These are phyloP conservation scores for Antarctomyces pellizariae DNA, from an alignment of 495 filamentous ascomycete species.

Conservation along the genomic window DNA sequence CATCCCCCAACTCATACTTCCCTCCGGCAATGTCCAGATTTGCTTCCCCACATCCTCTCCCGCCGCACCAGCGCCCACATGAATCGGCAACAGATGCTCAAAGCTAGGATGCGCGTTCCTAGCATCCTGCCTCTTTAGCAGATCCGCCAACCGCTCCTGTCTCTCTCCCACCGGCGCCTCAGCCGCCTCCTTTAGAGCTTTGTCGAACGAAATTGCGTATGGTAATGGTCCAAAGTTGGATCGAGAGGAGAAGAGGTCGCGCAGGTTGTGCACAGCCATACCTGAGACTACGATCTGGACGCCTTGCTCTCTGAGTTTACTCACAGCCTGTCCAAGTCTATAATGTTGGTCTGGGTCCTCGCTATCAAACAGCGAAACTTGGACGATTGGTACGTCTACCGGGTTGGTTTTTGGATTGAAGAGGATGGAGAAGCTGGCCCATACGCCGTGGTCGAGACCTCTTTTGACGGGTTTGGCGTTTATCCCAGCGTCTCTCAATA, in stretches of 20 bases:
- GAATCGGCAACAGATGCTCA: conserved; percentile 62
- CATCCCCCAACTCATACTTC: conserved; percentile 49
- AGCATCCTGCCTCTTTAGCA: conserved; percentile 41
- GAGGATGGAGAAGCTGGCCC: conserved; percentile 12
- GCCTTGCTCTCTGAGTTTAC: conserved; percentile 42
- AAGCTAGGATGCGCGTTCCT: conserved; percentile 56
- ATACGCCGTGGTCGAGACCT: conserved; percentile 61
- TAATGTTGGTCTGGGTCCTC: conserved; percentile 53
- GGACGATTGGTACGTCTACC: conserved; percentile 53
- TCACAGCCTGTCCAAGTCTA: conserved; percentile 42
- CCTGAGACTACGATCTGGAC: conserved; percentile 56
- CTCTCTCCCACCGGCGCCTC: conserved; percentile 25
- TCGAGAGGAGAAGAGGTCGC: conserved; percentile 33
- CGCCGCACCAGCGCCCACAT: conserved; percentile 50
- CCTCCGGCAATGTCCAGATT: conserved; percentile 41
- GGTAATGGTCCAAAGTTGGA: conserved; percentile 26
- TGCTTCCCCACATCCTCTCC: conserved; percentile 35
- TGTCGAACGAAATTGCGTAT: conserved; percentile 56
- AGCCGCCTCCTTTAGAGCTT: conserved; percentile 51
- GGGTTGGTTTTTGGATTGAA: conserved; percentile 56
- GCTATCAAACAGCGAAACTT: conserved; percentile 49
- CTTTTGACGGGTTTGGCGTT: conserved; percentile 35
- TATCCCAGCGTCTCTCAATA: conserved; percentile 36
- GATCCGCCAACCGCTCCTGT: conserved; percentile 30
- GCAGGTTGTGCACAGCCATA: conserved; percentile 75